phyloP scores from a whole-genome alignment of 108 stramenopile genomes.

The Nitzschia palea region DNA sequence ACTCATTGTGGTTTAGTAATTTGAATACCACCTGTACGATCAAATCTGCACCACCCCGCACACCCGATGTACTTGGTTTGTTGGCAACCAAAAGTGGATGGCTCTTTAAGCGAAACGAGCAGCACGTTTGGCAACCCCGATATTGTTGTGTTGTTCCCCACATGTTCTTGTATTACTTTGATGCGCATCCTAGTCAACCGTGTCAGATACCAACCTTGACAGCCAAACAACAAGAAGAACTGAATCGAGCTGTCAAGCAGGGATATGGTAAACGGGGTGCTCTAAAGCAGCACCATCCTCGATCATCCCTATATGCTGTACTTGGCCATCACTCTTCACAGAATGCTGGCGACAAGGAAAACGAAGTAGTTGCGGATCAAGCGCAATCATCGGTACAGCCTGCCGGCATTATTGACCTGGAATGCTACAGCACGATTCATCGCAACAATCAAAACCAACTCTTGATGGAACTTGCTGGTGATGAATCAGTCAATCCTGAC shows the following conservation, averaged over 20 bases:
- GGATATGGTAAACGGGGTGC: slow-evolving; percentile 56
- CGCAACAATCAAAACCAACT: slow-evolving; percentile 61
- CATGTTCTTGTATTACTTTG: slow-evolving; percentile 95
- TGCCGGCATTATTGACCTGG: slow-evolving; percentile 94
- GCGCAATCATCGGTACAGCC: slow-evolving; percentile 52
- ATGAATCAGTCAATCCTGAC: slow-evolving; percentile 78
- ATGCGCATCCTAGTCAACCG: slow-evolving; percentile 56
- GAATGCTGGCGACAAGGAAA: neutral
- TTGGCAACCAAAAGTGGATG: slow-evolving; percentile 80
- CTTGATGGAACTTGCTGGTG: slow-evolving; percentile 82
- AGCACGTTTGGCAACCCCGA: slow-evolving; percentile 91
- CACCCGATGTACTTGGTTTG: slow-evolving; percentile 80
- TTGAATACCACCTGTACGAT: slow-evolving; percentile 88
- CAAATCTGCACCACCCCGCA: slow-evolving; percentile 86
- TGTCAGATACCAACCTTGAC: slow-evolving; percentile 37
- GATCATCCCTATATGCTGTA: slow-evolving; percentile 42
- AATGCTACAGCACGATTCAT: slow-evolving; percentile 89
- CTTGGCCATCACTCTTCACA: slow-evolving; percentile 7
- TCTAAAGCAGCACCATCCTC: slow-evolving; percentile 36
- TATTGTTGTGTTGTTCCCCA: slow-evolving; percentile 97
- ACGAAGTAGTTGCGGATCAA: neutral
- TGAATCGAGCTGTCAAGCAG: slow-evolving; percentile 68
- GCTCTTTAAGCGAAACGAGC: slow-evolving; percentile 93
- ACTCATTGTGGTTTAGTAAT: slow-evolving; percentile 77
- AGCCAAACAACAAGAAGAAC: slow-evolving; percentile 64